These are phyloP conservation scores for Jamesozyma rosinii DNA, from an alignment of 805 yeast genomes.

Conservation along the genomic window DNA sequence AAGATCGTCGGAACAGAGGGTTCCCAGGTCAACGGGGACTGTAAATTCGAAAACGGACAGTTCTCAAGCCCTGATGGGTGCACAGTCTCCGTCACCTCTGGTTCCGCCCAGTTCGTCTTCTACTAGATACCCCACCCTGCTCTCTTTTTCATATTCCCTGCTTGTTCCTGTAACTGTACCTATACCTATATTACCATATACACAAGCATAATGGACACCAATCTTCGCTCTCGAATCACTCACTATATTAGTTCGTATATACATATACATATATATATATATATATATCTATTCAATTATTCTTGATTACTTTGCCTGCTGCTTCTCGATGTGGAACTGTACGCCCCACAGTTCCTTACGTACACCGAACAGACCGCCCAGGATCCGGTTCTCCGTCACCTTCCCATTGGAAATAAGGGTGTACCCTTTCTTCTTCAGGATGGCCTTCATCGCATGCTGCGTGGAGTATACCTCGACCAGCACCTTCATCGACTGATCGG, in stretches of 20 bases:
- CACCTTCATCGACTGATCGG: slow-evolving; percentile 31
- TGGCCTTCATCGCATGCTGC: slow-evolving; percentile 34
- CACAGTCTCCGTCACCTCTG: slow-evolving; percentile 56
- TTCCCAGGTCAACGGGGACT: slow-evolving; percentile 60
- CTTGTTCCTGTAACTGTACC: no score
- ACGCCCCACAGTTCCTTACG: slow-evolving; percentile 28
- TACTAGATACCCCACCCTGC: slow-evolving; percentile 22
- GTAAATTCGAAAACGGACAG: slow-evolving; percentile 70
- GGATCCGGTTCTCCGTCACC: slow-evolving; percentile 20
- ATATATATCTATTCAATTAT: not conserved
- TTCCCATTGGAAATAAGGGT: slow-evolving; percentile 27
- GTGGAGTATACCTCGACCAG: slow-evolving; percentile 44
- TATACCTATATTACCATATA: no score
- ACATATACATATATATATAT: not conserved
- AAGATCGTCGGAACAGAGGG: slow-evolving; percentile 67
- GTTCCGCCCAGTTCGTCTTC: slow-evolving; percentile 53
- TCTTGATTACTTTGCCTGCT: not conserved
- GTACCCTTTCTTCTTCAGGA: slow-evolving; percentile 39
- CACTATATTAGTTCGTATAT: no score
- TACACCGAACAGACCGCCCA: slow-evolving; percentile 28
- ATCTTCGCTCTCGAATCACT: no score
- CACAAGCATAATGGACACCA: no score
- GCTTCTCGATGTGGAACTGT: slow-evolving; percentile 30
- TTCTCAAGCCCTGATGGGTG: slow-evolving; percentile 73
- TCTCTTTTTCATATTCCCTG: not conserved